Percentiles rank a stretch among this genome's conserved stretches.
Evolutionary conservation across 768 basidiomycete genomes (phyloP).

Genomic region (Phaeotremella fagi): DNA sequence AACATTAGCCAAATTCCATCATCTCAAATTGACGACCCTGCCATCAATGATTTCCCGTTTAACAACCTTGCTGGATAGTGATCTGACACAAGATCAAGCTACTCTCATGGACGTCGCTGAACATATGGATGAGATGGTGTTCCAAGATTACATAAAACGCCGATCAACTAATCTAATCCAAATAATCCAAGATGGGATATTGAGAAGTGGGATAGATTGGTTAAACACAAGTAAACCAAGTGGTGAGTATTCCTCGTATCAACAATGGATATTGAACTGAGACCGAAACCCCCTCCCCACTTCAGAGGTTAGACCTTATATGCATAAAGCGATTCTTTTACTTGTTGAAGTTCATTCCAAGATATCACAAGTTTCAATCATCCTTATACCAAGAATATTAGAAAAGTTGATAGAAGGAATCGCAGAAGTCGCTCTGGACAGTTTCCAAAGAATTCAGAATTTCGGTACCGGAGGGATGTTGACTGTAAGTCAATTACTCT

Average conservation of each 20-base stretch:
- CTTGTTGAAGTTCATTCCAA: slow-evolving; percentile 90
- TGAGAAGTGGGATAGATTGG: slow-evolving; percentile 83
- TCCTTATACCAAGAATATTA: slow-evolving; percentile 75
- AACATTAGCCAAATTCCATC: slow-evolving; percentile 80
- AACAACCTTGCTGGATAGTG: slow-evolving; percentile 67
- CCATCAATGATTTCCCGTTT: slow-evolving; percentile 76
- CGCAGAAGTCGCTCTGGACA: slow-evolving; percentile 73
- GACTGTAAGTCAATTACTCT: slow-evolving; percentile 63
- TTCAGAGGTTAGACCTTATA: slow-evolving; percentile 87
- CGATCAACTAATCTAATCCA: slow-evolving; percentile 65
- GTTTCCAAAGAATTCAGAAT: slow-evolving; percentile 80
- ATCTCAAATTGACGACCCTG: slow-evolving; percentile 65
- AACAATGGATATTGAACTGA: too few relatives aligned
- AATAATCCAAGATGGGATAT: slow-evolving; percentile 72
- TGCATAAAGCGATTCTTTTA: slow-evolving; percentile 80
- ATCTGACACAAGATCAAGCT: slow-evolving; percentile 69
- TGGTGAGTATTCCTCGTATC: slow-evolving; percentile 63
- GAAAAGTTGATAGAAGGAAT: slow-evolving; percentile 75
- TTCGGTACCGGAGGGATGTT: slow-evolving; percentile 99
- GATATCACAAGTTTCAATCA: slow-evolving; percentile 72
- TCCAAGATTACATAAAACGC: slow-evolving; percentile 78
- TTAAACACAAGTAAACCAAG: slow-evolving; percentile 86
- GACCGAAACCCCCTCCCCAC: not conserved
- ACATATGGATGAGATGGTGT: slow-evolving; percentile 81
- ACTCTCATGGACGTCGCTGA: slow-evolving; percentile 70